Evolutionary conservation across 163 green algal genomes (phyloP), one percentile per base, ranked within the genome.

Genomic region (Chloroidium sp.): DNA sequence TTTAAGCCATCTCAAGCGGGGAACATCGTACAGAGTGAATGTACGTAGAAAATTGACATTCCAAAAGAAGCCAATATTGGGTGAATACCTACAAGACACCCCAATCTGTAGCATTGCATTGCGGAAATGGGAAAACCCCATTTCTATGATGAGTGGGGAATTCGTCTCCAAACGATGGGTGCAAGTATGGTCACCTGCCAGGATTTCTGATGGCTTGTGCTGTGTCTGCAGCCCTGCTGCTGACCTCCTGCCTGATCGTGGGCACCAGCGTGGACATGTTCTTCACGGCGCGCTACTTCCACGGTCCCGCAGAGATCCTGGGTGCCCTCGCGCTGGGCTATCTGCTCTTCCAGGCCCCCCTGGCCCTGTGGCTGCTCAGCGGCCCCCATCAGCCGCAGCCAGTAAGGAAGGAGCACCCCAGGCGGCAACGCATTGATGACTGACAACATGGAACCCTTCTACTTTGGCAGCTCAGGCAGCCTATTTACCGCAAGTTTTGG

Each of bases 231-330:
- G 76, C 60, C 10, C 76, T 79, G 57, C 4, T 59, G 59, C 3
- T 68, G 13, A 13, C 72, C 14, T 69, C 81, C 2, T 1, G 59
- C 6, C 77, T 85, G 58, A 36, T 79, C 3, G 69, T 60, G 2
- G 3, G 82, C 75, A 61, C 74, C 2, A 79, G 36, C 57, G 69
- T 69, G 2, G 85, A 89, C 69, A 89, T 87, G 82, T 82, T 86
- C 79, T 84, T 84, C 74, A 89, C 85, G 0, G 85, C 85, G 1
- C 82, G 80, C 59, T 88, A 87, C 84, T 92, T 89, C 78, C 89
- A 93, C 74, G 68, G 80, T 0, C 84, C 83, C 0, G 36, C 3
- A 1, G 88, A 92, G 78, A 87, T 79, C 2, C 3, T 87, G 36
- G 1, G 69, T 1, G 86, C 75, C 4, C 59, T 83, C 3, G 14